Percentiles rank a stretch among this genome's conserved stretches.
Evolutionary conservation across 345 rosid species (phyloP).

Genomic region (Ricinus communis): DNA sequence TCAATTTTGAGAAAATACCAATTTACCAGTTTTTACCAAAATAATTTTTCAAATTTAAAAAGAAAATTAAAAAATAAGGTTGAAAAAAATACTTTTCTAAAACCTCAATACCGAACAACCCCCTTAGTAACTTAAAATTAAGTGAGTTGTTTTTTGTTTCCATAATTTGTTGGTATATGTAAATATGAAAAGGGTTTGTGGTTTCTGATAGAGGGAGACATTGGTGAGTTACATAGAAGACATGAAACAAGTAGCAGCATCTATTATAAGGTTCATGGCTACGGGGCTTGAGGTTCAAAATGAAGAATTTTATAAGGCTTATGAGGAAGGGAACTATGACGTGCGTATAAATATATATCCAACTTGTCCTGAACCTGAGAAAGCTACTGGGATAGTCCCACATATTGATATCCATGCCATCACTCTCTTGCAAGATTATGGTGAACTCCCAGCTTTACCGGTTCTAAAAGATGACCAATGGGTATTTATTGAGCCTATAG

Average conservation of each 20-base stretch:
- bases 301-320: not conserved
- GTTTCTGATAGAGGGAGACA: not conserved
- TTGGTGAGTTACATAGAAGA: not conserved
- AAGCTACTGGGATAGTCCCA: conserved; percentile 11
- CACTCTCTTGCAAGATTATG: conserved; percentile 25
- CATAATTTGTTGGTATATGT: no score
- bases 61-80: no score
- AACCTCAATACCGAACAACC: no score
- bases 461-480: conserved; percentile 16
- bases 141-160: no score
- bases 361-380: conserved; percentile 20
- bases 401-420: conserved; percentile 25
- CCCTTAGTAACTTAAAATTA: no score
- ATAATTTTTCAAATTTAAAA: no score
- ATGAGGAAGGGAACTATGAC: not conserved
- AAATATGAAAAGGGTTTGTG: no score
- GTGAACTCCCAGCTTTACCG: conserved; percentile 24
- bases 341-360: conserved; percentile 27
- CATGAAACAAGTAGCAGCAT: not conserved
- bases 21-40: no score
- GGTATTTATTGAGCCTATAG: conserved; percentile 18
- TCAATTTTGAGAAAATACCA: no score
- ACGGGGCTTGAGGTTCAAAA: not conserved
- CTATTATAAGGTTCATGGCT: not conserved
- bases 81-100: no score